These are phyloP conservation scores for Euryodendron excelsum DNA, from an alignment of 148 eudicot species.

Conservation along the genomic window DNA sequence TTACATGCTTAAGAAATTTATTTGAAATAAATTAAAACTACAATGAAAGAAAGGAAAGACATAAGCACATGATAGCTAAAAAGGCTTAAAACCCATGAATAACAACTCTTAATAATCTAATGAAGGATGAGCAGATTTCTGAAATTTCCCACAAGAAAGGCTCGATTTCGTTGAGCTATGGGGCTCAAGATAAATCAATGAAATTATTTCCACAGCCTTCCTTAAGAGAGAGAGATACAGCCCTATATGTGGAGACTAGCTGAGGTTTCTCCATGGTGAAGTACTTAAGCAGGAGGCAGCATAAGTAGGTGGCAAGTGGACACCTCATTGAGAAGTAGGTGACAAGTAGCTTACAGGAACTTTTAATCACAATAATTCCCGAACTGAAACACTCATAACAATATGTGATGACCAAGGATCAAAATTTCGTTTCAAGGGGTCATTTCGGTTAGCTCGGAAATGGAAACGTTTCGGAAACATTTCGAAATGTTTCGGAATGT, in stretches of 20 bases:
- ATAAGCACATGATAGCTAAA: neutral
- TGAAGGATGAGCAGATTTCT: neutral
- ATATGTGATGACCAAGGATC: too few relatives aligned
- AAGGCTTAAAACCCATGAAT: neutral
- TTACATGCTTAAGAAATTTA: neutral
- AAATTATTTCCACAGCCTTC: neutral
- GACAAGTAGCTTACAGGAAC: too few relatives aligned
- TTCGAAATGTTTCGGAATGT: too few relatives aligned
- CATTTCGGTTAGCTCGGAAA: too few relatives aligned
- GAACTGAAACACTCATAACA: too few relatives aligned
- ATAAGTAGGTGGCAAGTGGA: neutral
- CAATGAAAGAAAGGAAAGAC: neutral
- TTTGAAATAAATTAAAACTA: too few relatives aligned
- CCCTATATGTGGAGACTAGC: neutral
- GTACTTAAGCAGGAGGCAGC: neutral
- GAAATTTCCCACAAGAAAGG: neutral
- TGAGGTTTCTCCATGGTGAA: neutral
- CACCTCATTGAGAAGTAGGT: neutral
- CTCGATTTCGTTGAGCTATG: neutral
- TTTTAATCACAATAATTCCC: too few relatives aligned
- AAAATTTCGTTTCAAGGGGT: too few relatives aligned
- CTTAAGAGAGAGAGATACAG: neutral
- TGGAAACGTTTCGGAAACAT: too few relatives aligned
- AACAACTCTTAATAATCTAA: neutral
- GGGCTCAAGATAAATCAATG: neutral